Conservation (phyloP, 2,329 filamentous ascomycete genomes). For the Magnaporthiopsis incrustans region DNA sequence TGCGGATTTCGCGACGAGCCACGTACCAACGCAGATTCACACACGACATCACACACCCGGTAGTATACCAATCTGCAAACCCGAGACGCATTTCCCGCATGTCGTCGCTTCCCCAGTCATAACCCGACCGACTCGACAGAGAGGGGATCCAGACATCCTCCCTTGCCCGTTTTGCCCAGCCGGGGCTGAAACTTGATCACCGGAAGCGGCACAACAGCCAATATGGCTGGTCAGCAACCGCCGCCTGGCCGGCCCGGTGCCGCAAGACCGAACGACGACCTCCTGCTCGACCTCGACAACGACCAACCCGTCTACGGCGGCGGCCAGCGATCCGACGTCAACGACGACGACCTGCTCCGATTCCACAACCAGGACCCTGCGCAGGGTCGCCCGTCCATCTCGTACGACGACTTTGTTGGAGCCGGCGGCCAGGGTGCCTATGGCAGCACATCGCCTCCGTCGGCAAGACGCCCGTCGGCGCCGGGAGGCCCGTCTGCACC, state of each 20-base stretch:
- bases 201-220: not conserved
- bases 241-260: conserved; percentile 6
- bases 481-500: conserved; percentile 18
- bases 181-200: not conserved
- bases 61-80: not conserved
- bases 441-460: conserved; percentile 11
- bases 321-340: conserved; percentile 59
- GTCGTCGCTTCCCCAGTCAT: not conserved
- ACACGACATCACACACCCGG: not conserved
- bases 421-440: conserved; percentile 30
- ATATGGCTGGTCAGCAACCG: conserved; percentile 8
- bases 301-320: conserved; percentile 63
- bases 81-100: not conserved
- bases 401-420: conserved; percentile 92
- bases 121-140: not conserved
- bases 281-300: conserved; percentile 68
- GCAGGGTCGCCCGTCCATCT: conserved; percentile 71
- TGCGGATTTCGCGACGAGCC: not conserved
- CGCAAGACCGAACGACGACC: conserved; percentile 42
- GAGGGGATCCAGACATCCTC: not conserved
- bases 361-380: conserved; percentile 51
- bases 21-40: not conserved
- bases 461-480: conserved; percentile 12
- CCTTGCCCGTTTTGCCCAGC: not conserved
- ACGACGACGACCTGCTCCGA: conserved; percentile 72